A percentile compares a stretch with the other conserved stretches of the same genome.
Conservation (phyloP, 306 rosid species). For the Mimosa bimucronata region DNA sequence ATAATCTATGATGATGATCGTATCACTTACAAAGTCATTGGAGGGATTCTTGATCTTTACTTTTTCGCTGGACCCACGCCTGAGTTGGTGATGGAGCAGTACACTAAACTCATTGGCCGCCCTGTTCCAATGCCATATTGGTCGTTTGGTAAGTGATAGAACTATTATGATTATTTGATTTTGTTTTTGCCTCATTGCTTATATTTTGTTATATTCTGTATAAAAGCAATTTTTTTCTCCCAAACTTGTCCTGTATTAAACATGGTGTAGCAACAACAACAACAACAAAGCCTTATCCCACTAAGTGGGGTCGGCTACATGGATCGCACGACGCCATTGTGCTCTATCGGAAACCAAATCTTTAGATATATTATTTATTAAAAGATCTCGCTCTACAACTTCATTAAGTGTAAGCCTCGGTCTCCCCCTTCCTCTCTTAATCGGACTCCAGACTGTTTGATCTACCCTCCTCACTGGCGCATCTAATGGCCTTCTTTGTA, state of each 20-base stretch:
- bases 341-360: too few relatives aligned
- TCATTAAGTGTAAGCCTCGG: too few relatives aligned
- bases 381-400: too few relatives aligned
- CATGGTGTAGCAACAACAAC: neutral
- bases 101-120: constrained; percentile 76
- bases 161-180: neutral
- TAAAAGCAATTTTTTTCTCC: neutral
- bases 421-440: too few relatives aligned
- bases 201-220: neutral
- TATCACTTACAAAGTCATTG: constrained; percentile 70
- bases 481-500: too few relatives aligned
- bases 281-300: too few relatives aligned
- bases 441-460: too few relatives aligned
- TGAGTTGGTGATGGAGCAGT: constrained; percentile 71
- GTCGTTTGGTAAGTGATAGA: constrained; percentile 78
- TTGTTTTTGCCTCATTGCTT: neutral
- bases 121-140: constrained; percentile 87
- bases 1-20: constrained; percentile 59
- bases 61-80: constrained; percentile 79
- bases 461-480: too few relatives aligned
- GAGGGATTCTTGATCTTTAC: constrained; percentile 76
- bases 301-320: too few relatives aligned
- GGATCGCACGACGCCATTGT: too few relatives aligned
- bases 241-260: neutral
- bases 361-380: too few relatives aligned